Percentiles rank a stretch among this genome's conserved stretches.
Conservation (phyloP, 768 basidiomycete genomes). For the Macrolepiota albuminosa region DNA sequence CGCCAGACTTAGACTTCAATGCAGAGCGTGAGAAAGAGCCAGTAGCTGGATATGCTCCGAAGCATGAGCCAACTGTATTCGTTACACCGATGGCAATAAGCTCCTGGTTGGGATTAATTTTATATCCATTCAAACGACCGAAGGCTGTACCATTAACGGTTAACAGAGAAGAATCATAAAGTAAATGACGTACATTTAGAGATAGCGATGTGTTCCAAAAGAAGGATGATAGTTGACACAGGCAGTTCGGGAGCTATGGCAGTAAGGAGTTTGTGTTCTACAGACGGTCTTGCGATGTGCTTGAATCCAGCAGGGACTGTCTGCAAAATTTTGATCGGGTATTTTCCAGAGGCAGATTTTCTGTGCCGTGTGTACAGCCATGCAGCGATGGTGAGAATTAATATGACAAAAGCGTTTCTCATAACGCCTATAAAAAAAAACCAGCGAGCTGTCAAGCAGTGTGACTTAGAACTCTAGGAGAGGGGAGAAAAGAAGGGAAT, state of each 20-base stretch:
- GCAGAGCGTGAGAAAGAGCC: constrained; percentile 99
- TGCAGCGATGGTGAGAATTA: constrained; percentile 81
- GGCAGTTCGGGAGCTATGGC: constrained; percentile 77
- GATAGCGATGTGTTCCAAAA: constrained; percentile 96
- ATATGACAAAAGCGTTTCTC: constrained; percentile 83
- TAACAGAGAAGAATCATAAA: background rate
- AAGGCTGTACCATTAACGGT: constrained; percentile 56
- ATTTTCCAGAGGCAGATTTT: constrained; percentile 52
- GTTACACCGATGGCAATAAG: constrained; percentile 97
- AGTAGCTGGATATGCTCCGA: constrained; percentile 92
- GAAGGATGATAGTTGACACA: constrained; percentile 81
- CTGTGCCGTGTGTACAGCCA: constrained; percentile 79
- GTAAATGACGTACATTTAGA: constrained; percentile 62
- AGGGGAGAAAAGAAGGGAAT: background rate
- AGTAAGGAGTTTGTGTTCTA: constrained; percentile 43
- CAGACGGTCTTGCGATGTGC: constrained; percentile 40
- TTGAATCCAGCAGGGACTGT: constrained; percentile 84
- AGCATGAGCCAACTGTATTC: constrained; percentile 85
- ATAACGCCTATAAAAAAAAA: constrained; percentile 79
- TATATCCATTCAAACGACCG: constrained; percentile 92
- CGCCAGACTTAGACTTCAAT: constrained; percentile 92
- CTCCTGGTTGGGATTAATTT: constrained; percentile 91
- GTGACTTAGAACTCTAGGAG: background rate
- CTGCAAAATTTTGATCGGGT: constrained; percentile 80
- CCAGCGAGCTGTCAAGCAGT: constrained; percentile 42